These are phyloP conservation scores for Vachellia collinsii DNA, from an alignment of 306 rosid genomes.

Conservation along the genomic window DNA sequence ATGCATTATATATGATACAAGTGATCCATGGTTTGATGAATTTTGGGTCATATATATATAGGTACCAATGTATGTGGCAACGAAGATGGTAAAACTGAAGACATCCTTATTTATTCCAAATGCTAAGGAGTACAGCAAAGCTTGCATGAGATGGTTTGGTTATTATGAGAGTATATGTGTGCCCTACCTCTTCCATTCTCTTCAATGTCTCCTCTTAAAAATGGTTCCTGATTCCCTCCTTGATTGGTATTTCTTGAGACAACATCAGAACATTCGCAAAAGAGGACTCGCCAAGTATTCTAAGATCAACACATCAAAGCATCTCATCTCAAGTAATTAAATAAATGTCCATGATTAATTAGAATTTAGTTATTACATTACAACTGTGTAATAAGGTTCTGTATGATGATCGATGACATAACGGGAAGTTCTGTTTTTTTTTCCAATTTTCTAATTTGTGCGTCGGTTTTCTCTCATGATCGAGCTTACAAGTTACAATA, in stretches of 20 bases:
- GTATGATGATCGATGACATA: neutral
- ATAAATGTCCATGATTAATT: too few species aligned
- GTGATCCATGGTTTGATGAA: neutral
- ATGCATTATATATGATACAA: neutral
- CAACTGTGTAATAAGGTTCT: neutral
- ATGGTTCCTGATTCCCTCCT: constrained; percentile 34
- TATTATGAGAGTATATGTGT: constrained; percentile 53
- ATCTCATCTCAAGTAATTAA: neutral
- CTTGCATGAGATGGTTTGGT: constrained; percentile 44
- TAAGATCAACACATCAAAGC: neutral
- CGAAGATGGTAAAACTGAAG: constrained; percentile 60
- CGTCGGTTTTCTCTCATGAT: too few species aligned
- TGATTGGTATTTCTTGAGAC: constrained; percentile 35
- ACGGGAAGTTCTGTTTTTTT: too few species aligned
- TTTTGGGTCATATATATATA: neutral
- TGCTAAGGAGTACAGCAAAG: constrained; percentile 41
- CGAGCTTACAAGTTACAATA: too few species aligned
- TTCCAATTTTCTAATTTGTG: too few species aligned
- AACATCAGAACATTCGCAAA: constrained; percentile 30
- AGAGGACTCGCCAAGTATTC: constrained; percentile 35
- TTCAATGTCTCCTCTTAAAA: constrained; percentile 47
- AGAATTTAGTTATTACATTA: neutral
- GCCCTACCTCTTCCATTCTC: constrained; percentile 61
- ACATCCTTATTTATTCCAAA: constrained; percentile 62
- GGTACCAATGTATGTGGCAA: constrained; percentile 77